Evolutionary conservation across 163 green algal species (phyloP).

Genomic region (Scenedesmus sp.): DNA sequence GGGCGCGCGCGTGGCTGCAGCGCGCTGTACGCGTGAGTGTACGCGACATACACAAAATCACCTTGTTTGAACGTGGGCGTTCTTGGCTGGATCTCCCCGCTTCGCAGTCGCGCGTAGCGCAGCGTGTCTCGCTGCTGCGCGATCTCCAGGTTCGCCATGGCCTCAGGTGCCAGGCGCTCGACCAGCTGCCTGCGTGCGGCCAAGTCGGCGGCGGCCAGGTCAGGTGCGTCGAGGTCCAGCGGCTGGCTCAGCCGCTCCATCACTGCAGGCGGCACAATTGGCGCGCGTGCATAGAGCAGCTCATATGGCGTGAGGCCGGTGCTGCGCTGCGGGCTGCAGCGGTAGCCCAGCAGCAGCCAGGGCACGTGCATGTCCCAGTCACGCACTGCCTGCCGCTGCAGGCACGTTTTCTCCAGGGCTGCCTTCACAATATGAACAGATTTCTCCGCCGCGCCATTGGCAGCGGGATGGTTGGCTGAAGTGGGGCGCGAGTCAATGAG

Average conservation of each 20-base stretch:
- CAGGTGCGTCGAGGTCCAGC: slow-evolving; percentile 26
- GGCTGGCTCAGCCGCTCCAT: background rate
- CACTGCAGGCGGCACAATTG: slow-evolving; percentile 34
- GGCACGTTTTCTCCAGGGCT: slow-evolving; percentile 2
- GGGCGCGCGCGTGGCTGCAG: background rate
- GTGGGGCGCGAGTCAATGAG: slow-evolving; percentile 39
- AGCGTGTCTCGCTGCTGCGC: slow-evolving; percentile 54
- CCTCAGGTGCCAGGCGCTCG: background rate
- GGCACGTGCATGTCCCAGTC: slow-evolving; percentile 36
- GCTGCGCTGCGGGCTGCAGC: slow-evolving; percentile 36
- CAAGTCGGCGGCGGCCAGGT: background rate
- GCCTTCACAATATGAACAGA: slow-evolving; percentile 37
- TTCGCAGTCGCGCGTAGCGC: slow-evolving; percentile 24
- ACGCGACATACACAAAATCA: slow-evolving; percentile 49
- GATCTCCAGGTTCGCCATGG: slow-evolving; percentile 47
- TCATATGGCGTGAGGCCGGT: slow-evolving; percentile 44
- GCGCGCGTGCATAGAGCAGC: slow-evolving; percentile 44
- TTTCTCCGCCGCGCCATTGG: slow-evolving; percentile 36
- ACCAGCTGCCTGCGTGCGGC: slow-evolving; percentile 3
- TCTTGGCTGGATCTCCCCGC: slow-evolving; percentile 21
- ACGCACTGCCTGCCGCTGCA: background rate
- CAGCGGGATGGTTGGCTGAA: slow-evolving; percentile 23
- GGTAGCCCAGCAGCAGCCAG: slow-evolving; percentile 47
- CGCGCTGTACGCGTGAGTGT: background rate
- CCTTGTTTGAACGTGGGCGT: background rate